phyloP scores from a whole-genome alignment of 176 grass and related monocot species.

The Cocos nucifera region DNA sequence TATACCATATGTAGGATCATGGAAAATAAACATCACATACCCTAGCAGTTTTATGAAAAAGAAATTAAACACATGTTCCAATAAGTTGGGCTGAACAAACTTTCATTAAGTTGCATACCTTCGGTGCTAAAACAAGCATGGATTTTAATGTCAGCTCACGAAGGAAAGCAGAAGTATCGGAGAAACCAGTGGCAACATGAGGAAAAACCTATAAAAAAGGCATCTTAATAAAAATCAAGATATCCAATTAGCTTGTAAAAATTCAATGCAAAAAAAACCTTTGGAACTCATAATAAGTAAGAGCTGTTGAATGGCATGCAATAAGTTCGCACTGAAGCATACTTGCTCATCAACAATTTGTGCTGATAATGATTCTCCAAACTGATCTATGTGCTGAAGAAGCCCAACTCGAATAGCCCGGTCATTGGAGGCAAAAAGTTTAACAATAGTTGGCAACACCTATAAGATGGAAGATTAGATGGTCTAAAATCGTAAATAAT shows the following conservation, averaged over 20 bases:
- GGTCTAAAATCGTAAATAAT: not conserved
- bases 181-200: constrained; percentile 93
- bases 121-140: constrained; percentile 92
- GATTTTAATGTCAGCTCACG: constrained; percentile 94
- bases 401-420: constrained; percentile 94
- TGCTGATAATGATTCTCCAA: constrained; percentile 76
- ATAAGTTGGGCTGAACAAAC: too few species aligned
- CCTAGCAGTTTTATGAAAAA: too few species aligned
- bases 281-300: too few species aligned
- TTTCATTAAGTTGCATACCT: constrained; percentile 28
- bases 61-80: too few species aligned
- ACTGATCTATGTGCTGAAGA: constrained; percentile 96
- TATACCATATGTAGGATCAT: too few species aligned
- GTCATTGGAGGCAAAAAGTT: constrained; percentile 93
- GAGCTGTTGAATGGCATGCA: too few species aligned
- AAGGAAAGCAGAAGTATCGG: constrained; percentile 86
- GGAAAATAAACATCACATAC: too few species aligned
- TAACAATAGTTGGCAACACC: constrained; percentile 95
- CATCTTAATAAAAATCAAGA: not conserved
- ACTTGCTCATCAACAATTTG: constrained; percentile 99
- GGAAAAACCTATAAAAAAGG: constrained; percentile 69
- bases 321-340: constrained; percentile 19
- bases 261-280: too few species aligned
- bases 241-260: too few species aligned
- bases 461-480: constrained; percentile 14